A percentile compares a stretch with the other conserved stretches of the same genome.
phyloP scores from a whole-genome alignment of 2,329 filamentous ascomycete genomes.

The Whalleya microplaca region DNA sequence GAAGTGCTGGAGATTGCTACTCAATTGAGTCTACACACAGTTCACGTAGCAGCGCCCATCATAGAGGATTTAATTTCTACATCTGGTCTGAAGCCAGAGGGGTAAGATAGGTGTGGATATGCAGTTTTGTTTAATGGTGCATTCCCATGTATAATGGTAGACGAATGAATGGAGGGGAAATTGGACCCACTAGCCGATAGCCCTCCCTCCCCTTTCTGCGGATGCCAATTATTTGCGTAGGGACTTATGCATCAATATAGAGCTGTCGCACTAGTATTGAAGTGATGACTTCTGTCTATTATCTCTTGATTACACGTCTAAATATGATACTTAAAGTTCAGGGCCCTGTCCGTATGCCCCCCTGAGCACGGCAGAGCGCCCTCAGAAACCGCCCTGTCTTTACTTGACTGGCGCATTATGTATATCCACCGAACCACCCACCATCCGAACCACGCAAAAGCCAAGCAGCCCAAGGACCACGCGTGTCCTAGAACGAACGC shows the following conservation, averaged over 20 bases:
- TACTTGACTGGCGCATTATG: conserved; percentile 33
- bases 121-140: no score
- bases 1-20: conserved; percentile 51
- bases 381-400: conserved; percentile 34
- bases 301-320: not conserved
- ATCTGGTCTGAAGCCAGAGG: not conserved
- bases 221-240: no score
- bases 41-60: conserved; percentile 36
- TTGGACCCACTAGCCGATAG: no score
- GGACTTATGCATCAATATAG: no score
- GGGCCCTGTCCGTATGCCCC: conserved; percentile 51
- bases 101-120: not conserved
- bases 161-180: no score
- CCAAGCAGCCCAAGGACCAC: conserved; percentile 41
- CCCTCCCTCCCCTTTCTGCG: no score
- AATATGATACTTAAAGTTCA: conserved; percentile 55
- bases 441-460: conserved; percentile 42
- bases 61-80: conserved; percentile 25
- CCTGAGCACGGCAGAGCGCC: conserved; percentile 52
- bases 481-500: conserved; percentile 37
- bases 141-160: no score
- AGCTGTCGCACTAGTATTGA: not conserved
- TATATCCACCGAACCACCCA: conserved; percentile 41
- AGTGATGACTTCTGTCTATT: not conserved
- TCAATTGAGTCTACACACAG: conserved; percentile 34